These are phyloP conservation scores for Backusella luteola DNA, from an alignment of 192 early-diverging fungal genomes.

Conservation along the genomic window DNA sequence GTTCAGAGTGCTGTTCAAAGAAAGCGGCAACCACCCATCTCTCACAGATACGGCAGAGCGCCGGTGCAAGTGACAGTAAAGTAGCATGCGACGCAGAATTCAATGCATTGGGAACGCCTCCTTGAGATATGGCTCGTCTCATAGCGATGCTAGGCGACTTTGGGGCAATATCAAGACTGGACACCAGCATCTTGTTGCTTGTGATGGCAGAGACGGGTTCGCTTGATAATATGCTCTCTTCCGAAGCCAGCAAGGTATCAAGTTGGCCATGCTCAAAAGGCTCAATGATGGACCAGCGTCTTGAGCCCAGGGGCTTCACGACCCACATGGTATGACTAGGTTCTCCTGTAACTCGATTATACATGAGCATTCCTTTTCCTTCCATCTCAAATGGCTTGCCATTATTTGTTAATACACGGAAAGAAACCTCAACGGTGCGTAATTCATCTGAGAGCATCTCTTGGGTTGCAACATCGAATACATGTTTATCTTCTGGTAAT, in stretches of 20 bases:
- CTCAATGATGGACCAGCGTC: conserved; percentile 22
- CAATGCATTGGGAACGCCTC: conserved; percentile 10
- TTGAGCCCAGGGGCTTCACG: conserved; percentile 52
- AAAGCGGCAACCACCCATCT: conserved; percentile 62
- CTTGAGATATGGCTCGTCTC: conserved; percentile 32
- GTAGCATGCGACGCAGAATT: conserved; percentile 38
- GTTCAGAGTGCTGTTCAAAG: conserved; percentile 72
- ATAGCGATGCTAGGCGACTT: neutral
- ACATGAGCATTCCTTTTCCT: conserved; percentile 84
- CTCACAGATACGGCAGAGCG: conserved; percentile 81
- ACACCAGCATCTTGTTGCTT: neutral
- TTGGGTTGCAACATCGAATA: conserved; percentile 59
- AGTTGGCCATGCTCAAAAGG: neutral
- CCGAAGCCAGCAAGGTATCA: neutral
- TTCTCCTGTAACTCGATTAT: conserved; percentile 61
- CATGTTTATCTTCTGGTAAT: conserved; percentile 52
- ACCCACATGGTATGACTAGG: conserved; percentile 80
- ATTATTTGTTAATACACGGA: conserved; percentile 38
- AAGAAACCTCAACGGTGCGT: conserved; percentile 66
- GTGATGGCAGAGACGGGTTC: neutral
- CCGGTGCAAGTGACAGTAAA: conserved; percentile 39
- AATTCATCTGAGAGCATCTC: conserved; percentile 56
- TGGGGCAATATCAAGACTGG: conserved; percentile 12
- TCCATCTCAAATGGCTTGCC: conserved; percentile 49
- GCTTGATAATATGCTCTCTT: neutral